Evolutionary conservation across 2,329 filamentous ascomycete genomes (phyloP).

Genomic region (Talaromyces sp.): DNA sequence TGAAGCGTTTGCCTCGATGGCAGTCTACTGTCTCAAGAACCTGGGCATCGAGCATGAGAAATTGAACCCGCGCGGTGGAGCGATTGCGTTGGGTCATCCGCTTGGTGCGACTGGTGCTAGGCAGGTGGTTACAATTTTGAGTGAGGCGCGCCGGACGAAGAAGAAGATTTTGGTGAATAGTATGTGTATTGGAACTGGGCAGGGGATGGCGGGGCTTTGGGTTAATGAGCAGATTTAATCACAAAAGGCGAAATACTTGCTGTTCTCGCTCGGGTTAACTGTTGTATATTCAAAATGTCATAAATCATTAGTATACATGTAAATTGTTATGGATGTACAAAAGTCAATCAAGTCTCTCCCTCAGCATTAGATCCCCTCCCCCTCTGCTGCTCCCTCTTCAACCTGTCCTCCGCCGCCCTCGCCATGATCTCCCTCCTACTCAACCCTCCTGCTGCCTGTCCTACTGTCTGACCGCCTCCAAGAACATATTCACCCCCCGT

Average conservation of each 20-base stretch:
- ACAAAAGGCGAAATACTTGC: neutral
- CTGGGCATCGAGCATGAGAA: slow-evolving; percentile 59
- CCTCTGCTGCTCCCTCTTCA: slow-evolving; percentile 50
- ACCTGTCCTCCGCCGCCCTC: slow-evolving; percentile 66
- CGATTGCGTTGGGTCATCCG: slow-evolving; percentile 88
- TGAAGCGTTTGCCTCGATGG: slow-evolving; percentile 97
- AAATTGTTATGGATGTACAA: neutral
- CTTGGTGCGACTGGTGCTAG: slow-evolving; percentile 84
- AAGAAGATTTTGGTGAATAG: slow-evolving; percentile 89
- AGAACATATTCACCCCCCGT: slow-evolving; percentile 74
- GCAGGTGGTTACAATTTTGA: slow-evolving; percentile 87
- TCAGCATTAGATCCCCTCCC: slow-evolving; percentile 23
- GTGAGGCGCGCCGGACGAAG: slow-evolving; percentile 76
- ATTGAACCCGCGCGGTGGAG: slow-evolving; percentile 92
- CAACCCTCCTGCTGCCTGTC: slow-evolving; percentile 31
- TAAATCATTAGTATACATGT: neutral
- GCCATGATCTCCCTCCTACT: slow-evolving; percentile 72
- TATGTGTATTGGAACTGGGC: slow-evolving; percentile 74
- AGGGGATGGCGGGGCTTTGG: slow-evolving; percentile 65
- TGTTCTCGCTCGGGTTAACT: too few species aligned
- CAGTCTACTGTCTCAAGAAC: slow-evolving; percentile 83
- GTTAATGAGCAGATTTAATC: slow-evolving; percentile 56
- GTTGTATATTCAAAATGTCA: neutral
- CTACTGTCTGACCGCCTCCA: slow-evolving; percentile 36
- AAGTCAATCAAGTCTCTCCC: neutral